Percentiles rank a stretch among this genome's conserved stretches.
Evolutionary conservation across 2,329 filamentous ascomycete species (phyloP).

Genomic region (Talaromyces albobiverticillius): DNA sequence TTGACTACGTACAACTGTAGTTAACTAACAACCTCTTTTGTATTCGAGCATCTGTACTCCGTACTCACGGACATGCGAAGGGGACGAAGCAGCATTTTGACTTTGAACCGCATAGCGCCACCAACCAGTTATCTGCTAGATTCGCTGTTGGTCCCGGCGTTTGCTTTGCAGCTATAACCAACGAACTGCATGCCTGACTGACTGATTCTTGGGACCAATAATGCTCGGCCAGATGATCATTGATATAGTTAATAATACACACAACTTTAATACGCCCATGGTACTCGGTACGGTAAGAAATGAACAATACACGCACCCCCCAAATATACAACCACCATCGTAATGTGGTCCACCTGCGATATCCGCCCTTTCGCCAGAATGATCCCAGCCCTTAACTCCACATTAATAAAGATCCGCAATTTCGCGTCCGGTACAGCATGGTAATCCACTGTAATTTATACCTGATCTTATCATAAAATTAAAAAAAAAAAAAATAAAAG

Average conservation of each 20-base stretch:
- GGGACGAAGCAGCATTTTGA: background rate
- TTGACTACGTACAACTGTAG: too few relatives aligned
- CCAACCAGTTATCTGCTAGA: background rate
- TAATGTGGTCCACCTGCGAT: constrained; percentile 6
- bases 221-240: background rate
- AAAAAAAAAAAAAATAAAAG: constrained; percentile 1
- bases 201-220: background rate
- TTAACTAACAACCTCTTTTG: too few relatives aligned
- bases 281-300: too few relatives aligned
- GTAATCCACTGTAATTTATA: constrained; percentile 5
- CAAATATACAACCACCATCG: too few relatives aligned
- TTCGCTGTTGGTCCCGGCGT: background rate
- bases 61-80: background rate
- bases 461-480: constrained; percentile 9
- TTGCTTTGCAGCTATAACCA: background rate
- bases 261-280: too few relatives aligned
- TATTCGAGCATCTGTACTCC: too few relatives aligned
- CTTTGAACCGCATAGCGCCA: background rate
- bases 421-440: constrained; percentile 12
- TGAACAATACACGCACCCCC: too few relatives aligned
- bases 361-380: background rate
- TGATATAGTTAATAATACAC: too few relatives aligned
- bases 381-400: constrained; percentile 8
- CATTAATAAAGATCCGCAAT: constrained; percentile 12
- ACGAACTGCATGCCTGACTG: too few relatives aligned